Conservation (phyloP, 352 stramenopile species). For the Phytophthora lateralis region DNA sequence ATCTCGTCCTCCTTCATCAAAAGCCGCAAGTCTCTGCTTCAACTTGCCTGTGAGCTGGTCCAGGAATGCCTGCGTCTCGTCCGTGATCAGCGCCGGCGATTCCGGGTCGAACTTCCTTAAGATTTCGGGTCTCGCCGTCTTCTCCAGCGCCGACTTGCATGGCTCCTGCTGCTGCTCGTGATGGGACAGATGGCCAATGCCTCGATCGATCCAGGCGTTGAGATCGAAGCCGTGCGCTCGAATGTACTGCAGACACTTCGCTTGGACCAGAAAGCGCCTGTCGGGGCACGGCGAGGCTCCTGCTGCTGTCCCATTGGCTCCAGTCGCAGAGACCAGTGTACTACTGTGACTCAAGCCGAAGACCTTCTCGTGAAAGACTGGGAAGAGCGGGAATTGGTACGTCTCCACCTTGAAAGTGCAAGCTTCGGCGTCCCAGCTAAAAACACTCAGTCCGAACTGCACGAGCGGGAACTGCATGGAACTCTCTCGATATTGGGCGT, state of each 20-base stretch:
- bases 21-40: conserved; percentile 27
- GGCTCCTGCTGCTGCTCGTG: conserved; percentile 52
- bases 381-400: conserved; percentile 83
- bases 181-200: conserved; percentile 75
- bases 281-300: conserved; percentile 40
- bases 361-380: conserved; percentile 44
- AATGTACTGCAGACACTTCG: conserved; percentile 81
- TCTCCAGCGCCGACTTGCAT: conserved; percentile 25
- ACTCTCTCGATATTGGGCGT: conserved; percentile 58
- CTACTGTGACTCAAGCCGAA: conserved; percentile 7
- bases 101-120: conserved; percentile 41
- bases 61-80: conserved; percentile 52
- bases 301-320: neutral
- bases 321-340: conserved; percentile 1
- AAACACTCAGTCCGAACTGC: conserved; percentile 77
- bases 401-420: conserved; percentile 59
- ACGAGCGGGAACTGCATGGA: conserved; percentile 70
- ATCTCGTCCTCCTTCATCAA: conserved; percentile 25
- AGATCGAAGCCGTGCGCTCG: conserved; percentile 80
- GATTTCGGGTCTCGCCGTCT: conserved; percentile 41
- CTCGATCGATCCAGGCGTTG: conserved; percentile 77
- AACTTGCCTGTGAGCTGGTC: conserved; percentile 38
- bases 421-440: conserved; percentile 52
- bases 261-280: conserved; percentile 66
- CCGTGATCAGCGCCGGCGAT: conserved; percentile 40